Conservation (phyloP, 2,329 filamentous ascomycete genomes). For the Paecilomyces sp. region DNA sequence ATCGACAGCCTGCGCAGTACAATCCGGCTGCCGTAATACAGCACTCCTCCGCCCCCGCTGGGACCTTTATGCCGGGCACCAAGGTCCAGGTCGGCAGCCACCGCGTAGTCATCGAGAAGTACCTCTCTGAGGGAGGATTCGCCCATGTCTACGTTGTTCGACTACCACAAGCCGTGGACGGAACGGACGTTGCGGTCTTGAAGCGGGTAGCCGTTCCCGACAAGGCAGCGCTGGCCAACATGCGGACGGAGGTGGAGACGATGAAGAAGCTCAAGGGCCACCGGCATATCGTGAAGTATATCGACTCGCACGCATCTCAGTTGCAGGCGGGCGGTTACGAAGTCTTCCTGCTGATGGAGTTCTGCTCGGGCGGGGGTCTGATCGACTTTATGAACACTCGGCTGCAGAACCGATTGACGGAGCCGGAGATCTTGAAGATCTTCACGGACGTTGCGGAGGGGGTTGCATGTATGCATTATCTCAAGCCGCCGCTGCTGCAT, state of each 20-base stretch:
- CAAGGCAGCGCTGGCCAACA: slow-evolving; percentile 86
- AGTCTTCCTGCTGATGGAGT: slow-evolving; percentile 98
- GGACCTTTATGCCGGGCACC: slow-evolving; percentile 86
- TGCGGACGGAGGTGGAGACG: slow-evolving; percentile 97
- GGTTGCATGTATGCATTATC: slow-evolving; percentile 97
- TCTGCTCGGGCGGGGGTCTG: slow-evolving; percentile 84
- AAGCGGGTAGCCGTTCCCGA: slow-evolving; percentile 96
- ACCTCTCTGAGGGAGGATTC: slow-evolving; percentile 95
- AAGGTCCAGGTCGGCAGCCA: slow-evolving; percentile 95
- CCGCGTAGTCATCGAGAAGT: slow-evolving; percentile 89
- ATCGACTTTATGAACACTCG: slow-evolving; percentile 99
- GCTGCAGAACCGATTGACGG: slow-evolving; percentile 89
- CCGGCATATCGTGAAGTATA: slow-evolving; percentile 92
- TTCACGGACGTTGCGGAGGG: slow-evolving; percentile 94
- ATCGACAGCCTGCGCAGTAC: slow-evolving; percentile 23
- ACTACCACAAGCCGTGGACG: slow-evolving; percentile 67
- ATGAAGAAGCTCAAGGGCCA: slow-evolving; percentile 99
- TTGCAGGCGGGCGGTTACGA: slow-evolving; percentile 89
- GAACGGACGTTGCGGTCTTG: slow-evolving; percentile 74
- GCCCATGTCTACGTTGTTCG: slow-evolving; percentile 97
- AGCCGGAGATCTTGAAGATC: slow-evolving; percentile 95
- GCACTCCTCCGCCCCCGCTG: slow-evolving; percentile 46
- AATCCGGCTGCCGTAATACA: slow-evolving; percentile 27
- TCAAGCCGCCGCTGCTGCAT: slow-evolving; percentile 87
- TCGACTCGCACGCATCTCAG: slow-evolving; percentile 96